Evolutionary conservation across 2,329 filamentous ascomycete species (phyloP).

Genomic region (Neofusicoccum laricinum): DNA sequence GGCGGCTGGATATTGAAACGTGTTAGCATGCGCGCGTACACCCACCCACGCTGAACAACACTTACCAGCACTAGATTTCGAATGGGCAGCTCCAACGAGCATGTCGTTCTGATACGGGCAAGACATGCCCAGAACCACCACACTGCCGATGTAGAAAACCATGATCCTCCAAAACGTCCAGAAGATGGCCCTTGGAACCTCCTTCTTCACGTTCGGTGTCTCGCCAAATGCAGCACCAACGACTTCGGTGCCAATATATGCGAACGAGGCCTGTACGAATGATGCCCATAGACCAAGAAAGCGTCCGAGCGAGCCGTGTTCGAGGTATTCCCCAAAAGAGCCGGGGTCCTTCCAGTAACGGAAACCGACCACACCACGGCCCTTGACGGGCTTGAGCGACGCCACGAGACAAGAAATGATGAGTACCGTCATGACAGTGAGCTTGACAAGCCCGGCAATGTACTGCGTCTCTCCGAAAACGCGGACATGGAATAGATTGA

Average conservation of each 20-base stretch:
- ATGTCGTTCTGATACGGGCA: slow-evolving; percentile 60
- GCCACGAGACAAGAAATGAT: slow-evolving; percentile 55
- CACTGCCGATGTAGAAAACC: slow-evolving; percentile 58
- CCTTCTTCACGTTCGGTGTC: slow-evolving; percentile 67
- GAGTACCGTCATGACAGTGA: slow-evolving; percentile 66
- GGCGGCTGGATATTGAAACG: slow-evolving; percentile 49
- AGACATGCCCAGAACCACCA: slow-evolving; percentile 68
- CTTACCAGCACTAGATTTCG: slow-evolving; percentile 4
- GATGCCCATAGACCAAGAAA: slow-evolving; percentile 69
- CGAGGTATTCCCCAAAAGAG: slow-evolving; percentile 62
- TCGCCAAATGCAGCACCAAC: slow-evolving; percentile 76
- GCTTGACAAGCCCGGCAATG: slow-evolving; percentile 72
- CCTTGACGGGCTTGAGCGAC: slow-evolving; percentile 63
- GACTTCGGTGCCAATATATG: slow-evolving; percentile 70
- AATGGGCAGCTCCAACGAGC: slow-evolving; percentile 39
- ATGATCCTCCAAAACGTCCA: slow-evolving; percentile 75
- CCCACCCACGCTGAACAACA: not conserved
- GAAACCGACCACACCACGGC: slow-evolving; percentile 71
- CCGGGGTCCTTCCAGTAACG: slow-evolving; percentile 67
- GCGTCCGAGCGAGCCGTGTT: slow-evolving; percentile 55
- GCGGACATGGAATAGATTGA: slow-evolving; percentile 70
- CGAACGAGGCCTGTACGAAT: slow-evolving; percentile 66
- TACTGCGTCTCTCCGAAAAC: slow-evolving; percentile 77
- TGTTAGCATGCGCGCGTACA: slow-evolving; percentile 33
- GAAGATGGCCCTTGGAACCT: slow-evolving; percentile 68